Evolutionary conservation across 768 basidiomycete species (phyloP), one percentile per base, ranked within the genome.

Genomic region (Suillus fuscotomentosus): DNA sequence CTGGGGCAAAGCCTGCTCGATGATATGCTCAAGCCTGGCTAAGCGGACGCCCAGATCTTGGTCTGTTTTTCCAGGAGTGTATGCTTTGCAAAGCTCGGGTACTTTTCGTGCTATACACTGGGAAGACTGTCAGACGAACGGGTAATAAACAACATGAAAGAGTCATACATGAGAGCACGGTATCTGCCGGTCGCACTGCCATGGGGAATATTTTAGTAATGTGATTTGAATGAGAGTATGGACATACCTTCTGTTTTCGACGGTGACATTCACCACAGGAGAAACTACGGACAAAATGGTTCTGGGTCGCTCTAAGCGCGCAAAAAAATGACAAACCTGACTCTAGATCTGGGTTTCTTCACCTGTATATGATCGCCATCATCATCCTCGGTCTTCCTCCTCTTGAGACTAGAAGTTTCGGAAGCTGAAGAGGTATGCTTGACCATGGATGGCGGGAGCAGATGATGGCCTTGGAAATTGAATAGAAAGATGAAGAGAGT

Each of bases 201-300:
- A 50, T 50, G 57, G 11, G 62, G 56, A 66, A n/a, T 8, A 42
- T 34, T 60, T 76, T 5, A 76, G 73, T 31, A 55, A 45, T 54
- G 60, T 38, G 55, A 57, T 61, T 62, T 68, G 65, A 70, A 68
- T 56, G 54, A 66, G 60, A 54, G 67, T 43, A 61, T 42, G 27
- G 43, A 27, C 55, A 64, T 63, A 90, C 92, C 84, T 94, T 94
- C 77, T 95, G 92, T 74, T 95, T 95, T 66, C 92, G 82, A 24
- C 92, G 86, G 78, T 94, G 93, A 67, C 93, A 94, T 78, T 95
- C 92, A 20, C 90, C 90, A 63, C 92, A 93, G 10, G 91, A 92
- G 69, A 92, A 93, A 76, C 91, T 92, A 70, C 8, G 53, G 61
- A 54, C 15, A 60, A 24, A 20, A 62, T 27, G 8, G 22, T 70